Conservation (phyloP, 2,329 filamentous ascomycete species). For the Phialophora tarda region DNA sequence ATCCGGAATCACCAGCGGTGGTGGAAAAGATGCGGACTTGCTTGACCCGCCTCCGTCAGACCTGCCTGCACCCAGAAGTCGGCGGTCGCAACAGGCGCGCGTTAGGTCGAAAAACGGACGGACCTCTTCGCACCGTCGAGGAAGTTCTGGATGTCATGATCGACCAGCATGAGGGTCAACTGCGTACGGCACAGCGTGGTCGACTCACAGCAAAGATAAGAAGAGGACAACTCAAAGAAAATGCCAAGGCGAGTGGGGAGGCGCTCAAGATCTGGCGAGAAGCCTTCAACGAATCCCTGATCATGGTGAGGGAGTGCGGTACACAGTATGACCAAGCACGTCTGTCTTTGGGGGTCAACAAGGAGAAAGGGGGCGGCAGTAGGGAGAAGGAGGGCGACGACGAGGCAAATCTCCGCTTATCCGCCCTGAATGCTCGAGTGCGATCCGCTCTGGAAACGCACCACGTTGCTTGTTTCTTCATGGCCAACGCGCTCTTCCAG, state of each 20-base stretch:
- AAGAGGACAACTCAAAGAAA: conserved; percentile 79
- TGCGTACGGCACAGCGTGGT: conserved; percentile 71
- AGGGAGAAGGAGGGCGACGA: conserved; percentile 33
- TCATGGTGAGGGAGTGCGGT: conserved; percentile 66
- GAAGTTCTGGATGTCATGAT: conserved; percentile 93
- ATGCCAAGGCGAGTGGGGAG: conserved; percentile 69
- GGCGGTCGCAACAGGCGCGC: conserved; percentile 69
- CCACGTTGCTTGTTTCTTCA: conserved; percentile 83
- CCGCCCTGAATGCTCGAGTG: conserved; percentile 68
- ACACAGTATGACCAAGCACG: conserved; percentile 62
- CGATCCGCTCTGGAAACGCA: conserved; percentile 77
- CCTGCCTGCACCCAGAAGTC: conserved; percentile 83
- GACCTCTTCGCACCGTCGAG: conserved; percentile 76
- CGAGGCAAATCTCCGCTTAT: conserved; percentile 55
- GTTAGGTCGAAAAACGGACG: conserved; percentile 67
- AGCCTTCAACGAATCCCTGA: conserved; percentile 57
- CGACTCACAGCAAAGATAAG: conserved; percentile 68
- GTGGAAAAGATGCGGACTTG: conserved; percentile 78
- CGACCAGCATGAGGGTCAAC: conserved; percentile 73
- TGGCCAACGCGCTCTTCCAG: conserved; percentile 81
- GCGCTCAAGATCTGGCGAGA: conserved; percentile 73
- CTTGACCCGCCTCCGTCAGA: conserved; percentile 78
- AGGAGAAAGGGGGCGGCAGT: conserved; percentile 44
- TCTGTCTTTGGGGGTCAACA: conserved; percentile 42
- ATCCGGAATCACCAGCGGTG: conserved; percentile 61